Evolutionary conservation across 768 basidiomycete genomes (phyloP), one percentile per base, ranked within the genome.

Genomic region (Kwoniella europaea): DNA sequence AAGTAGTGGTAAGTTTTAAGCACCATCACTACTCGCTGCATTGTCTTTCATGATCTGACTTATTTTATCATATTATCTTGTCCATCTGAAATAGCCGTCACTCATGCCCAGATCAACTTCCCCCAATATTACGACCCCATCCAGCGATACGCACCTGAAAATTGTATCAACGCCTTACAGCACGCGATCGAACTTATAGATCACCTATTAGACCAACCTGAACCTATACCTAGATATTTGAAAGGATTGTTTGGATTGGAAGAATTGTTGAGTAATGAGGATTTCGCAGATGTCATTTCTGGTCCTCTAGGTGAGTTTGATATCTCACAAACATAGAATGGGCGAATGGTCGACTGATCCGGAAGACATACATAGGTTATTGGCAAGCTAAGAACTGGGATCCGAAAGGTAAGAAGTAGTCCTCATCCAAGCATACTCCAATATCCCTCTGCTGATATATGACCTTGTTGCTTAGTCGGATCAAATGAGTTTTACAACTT

Each of bases 371-470:
- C 5, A 42, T 20, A 79, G 88, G 87, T 0, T 84, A 82, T 6
- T 96, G 93, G 92, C 95, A 98, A 85, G 86, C 85, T 0, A 91
- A 91, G 82, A 90, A 90, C 79, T 98, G 94, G 95, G 91, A 96
- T 80, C 90, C 91, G 0, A 83, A 84, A 15, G 88, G 81, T 82
- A 53, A 61, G 76, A 73, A 0, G 10, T 42, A 15, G 15, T 62
- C 63, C 42, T 60, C 22, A 12, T 53, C 10, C 18, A 16, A 27
- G 55, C 16, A 10, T 22, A 16, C 3, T 20, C n/a, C 35, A 13
- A 66, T n/a, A 3, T 22, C 24, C 13, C 3, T 57, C 20, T 59
- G 57, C 22, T 29, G 18, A 27, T 29, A n/a, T n/a, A 22, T 53
- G 6, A 35, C 6, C 35, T 35, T 35, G 29, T 7, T 13, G 10